A percentile compares a stretch with the other conserved stretches of the same genome.
These are phyloP conservation scores for Phytopythium delawarense DNA, from an alignment of 352 stramenopile species.

Conservation along the genomic window DNA sequence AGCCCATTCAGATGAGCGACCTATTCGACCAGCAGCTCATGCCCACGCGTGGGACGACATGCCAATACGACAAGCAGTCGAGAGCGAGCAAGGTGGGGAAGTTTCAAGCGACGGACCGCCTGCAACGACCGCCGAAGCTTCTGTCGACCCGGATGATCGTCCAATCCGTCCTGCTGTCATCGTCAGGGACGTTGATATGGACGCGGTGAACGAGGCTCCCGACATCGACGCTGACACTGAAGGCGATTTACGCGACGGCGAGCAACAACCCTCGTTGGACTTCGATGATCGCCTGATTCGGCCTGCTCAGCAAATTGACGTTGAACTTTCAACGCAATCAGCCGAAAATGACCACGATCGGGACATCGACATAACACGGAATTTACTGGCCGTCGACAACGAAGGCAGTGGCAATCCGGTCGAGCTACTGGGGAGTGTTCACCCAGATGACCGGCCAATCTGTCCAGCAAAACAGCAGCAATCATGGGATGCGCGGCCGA, in stretches of 20 bases:
- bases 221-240: not conserved
- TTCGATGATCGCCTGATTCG: constrained; percentile 2
- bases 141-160: not conserved
- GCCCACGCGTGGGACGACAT: not conserved
- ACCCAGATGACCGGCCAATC: constrained; percentile 4
- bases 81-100: not conserved
- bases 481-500: constrained; percentile 10
- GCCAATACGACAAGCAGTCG: constrained; percentile 1
- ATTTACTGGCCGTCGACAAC: not conserved
- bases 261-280: not conserved
- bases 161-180: not conserved
- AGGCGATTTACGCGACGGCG: not conserved
- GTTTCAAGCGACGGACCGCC: not conserved
- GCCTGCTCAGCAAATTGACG: not conserved
- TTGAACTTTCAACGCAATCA: constrained; percentile 11
- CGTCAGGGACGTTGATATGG: not conserved
- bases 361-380: no score
- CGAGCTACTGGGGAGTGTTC: not conserved
- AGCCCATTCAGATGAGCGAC: constrained; percentile 8
- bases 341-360: not conserved
- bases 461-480: not conserved
- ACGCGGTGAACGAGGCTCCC: not conserved
- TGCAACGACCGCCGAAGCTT: not conserved
- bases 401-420: not conserved
- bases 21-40: constrained; percentile 10